These are phyloP conservation scores for Leishmania lainsoni DNA, from an alignment of 208 protist genomes.

Conservation along the genomic window DNA sequence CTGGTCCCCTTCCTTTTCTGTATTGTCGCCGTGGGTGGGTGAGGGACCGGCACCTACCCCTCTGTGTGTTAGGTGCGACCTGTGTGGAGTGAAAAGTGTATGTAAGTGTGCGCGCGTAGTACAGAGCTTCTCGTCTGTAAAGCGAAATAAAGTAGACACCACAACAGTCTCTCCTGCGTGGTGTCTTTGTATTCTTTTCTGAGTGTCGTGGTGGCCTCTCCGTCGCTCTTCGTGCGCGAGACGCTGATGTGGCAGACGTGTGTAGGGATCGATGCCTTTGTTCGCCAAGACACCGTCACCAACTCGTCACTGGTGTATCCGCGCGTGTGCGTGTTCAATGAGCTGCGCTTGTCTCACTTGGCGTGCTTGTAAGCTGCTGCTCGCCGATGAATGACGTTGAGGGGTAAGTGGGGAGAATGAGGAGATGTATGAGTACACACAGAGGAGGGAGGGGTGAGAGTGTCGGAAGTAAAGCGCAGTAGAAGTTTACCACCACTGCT, in stretches of 20 bases:
- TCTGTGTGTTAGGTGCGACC: neutral
- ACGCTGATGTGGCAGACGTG: neutral
- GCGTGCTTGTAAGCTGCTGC: neutral
- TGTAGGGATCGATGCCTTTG: neutral
- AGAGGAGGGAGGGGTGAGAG: neutral
- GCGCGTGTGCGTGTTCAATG: neutral
- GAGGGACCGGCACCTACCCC: neutral
- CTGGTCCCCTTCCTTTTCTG: neutral
- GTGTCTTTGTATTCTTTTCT: neutral
- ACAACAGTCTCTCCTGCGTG: neutral
- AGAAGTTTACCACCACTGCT: neutral
- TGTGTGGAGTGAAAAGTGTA: no score
- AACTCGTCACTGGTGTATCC: neutral
- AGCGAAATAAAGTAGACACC: neutral
- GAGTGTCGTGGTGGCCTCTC: neutral
- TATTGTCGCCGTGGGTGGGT: neutral
- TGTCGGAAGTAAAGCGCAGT: neutral
- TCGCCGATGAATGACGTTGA: neutral
- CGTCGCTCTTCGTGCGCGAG: neutral
- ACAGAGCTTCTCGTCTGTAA: neutral
- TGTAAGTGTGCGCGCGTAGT: neutral
- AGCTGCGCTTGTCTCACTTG: neutral
- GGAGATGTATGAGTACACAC: neutral
- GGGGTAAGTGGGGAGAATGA: neutral
- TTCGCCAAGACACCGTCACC: neutral